Percentiles rank a stretch among this genome's conserved stretches.
Evolutionary conservation across 768 basidiomycete species (phyloP).

Genomic region (Wakefieldia striispora): DNA sequence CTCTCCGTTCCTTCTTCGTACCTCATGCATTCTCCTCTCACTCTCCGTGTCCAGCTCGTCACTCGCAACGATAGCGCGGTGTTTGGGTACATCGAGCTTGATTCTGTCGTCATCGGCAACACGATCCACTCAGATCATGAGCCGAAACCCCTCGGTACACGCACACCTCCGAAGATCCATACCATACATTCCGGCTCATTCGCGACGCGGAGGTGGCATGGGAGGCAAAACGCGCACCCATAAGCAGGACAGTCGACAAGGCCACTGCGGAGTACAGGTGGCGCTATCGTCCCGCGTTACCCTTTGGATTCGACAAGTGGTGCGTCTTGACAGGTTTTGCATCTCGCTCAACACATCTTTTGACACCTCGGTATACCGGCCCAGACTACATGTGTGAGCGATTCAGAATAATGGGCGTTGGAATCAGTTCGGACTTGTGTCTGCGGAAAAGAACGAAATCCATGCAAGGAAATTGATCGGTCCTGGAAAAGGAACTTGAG

Average conservation of each 20-base stretch:
- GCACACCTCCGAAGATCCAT: constrained; percentile 30
- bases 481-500: no score
- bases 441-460: no score
- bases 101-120: background rate
- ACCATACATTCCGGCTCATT: constrained; percentile 47
- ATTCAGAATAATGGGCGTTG: no score
- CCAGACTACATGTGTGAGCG: no score
- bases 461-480: no score
- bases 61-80: background rate
- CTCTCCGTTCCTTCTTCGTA: background rate
- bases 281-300: constrained; percentile 35
- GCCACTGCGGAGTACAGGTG: constrained; percentile 40
- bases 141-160: constrained; percentile 8
- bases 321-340: constrained; percentile 22
- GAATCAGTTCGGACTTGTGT: no score
- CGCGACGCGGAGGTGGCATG: constrained; percentile 36
- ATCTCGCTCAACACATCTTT: background rate
- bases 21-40: background rate
- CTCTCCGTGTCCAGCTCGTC: background rate
- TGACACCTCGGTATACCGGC: no score
- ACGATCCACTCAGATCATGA: no score
- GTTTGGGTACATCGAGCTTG: background rate
- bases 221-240: constrained; percentile 32
- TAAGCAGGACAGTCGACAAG: constrained; percentile 36
- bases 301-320: constrained; percentile 45